Conservation (phyloP, 1,284 basidiomycete species). For the Inonotus hispidus region DNA sequence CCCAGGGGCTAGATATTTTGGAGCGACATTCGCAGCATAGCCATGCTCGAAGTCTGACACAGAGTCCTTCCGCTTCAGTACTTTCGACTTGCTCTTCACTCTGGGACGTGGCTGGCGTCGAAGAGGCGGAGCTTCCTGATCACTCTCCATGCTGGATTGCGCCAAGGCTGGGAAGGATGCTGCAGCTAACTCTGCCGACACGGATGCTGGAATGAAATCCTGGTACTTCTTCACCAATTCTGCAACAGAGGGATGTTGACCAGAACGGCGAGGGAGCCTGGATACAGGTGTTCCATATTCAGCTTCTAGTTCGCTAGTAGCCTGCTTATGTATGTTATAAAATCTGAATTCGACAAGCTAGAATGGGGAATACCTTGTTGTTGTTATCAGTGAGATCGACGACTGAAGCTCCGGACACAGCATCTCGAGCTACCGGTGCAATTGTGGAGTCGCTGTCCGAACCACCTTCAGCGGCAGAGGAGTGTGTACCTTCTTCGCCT, state of each 20-base stretch:
- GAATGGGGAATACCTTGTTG: constrained; percentile 25
- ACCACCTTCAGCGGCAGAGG: constrained; percentile 39
- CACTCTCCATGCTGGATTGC: constrained; percentile 57
- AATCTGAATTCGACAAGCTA: not conserved
- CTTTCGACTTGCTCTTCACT: constrained; percentile 37
- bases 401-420: constrained; percentile 25
- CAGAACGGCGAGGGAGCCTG: constrained; percentile 62
- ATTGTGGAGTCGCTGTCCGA: constrained; percentile 88
- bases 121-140: constrained; percentile 44
- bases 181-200: constrained; percentile 61
- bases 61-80: constrained; percentile 50
- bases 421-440: constrained; percentile 54
- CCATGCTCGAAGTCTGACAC: constrained; percentile 84
- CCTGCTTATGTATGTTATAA: constrained; percentile 13
- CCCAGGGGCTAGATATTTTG: constrained; percentile 54
- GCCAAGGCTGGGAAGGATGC: constrained; percentile 57
- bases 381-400: constrained; percentile 16
- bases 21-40: constrained; percentile 84
- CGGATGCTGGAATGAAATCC: constrained; percentile 66
- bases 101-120: constrained; percentile 42
- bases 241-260: constrained; percentile 65
- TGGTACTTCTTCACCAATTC: constrained; percentile 84
- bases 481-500: constrained; percentile 16
- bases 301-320: constrained; percentile 3
- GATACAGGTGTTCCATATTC: constrained; percentile 40